Evolutionary conservation across 805 yeast genomes (phyloP).

Genomic region (Yamadazyma insecticola): DNA sequence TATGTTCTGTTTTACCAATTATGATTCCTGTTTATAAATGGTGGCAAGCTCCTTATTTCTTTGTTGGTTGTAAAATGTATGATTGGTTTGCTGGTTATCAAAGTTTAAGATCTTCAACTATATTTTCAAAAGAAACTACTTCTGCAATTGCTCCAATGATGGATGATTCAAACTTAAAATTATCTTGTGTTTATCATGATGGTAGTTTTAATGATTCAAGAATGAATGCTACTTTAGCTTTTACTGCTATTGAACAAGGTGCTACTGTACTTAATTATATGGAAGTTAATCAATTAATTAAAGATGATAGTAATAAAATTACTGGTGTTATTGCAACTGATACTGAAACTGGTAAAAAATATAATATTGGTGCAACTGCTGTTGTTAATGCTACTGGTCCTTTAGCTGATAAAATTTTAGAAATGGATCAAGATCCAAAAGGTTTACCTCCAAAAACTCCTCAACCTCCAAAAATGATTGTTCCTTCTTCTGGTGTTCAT

Average conservation of each 20-base stretch:
- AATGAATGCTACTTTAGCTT: slow-evolving; percentile 80
- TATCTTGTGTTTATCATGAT: slow-evolving; percentile 91
- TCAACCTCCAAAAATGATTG: slow-evolving; percentile 71
- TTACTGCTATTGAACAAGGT: slow-evolving; percentile 81
- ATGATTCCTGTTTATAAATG: slow-evolving; percentile 94
- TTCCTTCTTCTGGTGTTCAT: slow-evolving; percentile 93
- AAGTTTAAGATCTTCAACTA: slow-evolving; percentile 73
- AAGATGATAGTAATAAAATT: slow-evolving; percentile 54
- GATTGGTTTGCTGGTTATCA: slow-evolving; percentile 90
- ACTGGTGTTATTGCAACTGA: slow-evolving; percentile 76
- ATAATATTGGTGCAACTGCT: slow-evolving; percentile 61
- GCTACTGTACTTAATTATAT: slow-evolving; percentile 87
- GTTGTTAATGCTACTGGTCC: slow-evolving; percentile 96
- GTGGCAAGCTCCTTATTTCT: slow-evolving; percentile 95
- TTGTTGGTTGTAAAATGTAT: slow-evolving; percentile 85
- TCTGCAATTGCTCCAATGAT: slow-evolving; percentile 80
- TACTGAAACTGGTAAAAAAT: slow-evolving; percentile 60
- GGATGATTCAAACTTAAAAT: slow-evolving; percentile 73
- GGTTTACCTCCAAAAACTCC: slow-evolving; percentile 57
- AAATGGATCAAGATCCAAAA: slow-evolving; percentile 72
- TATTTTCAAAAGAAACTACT: slow-evolving; percentile 63
- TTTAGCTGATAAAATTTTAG: slow-evolving; percentile 75
- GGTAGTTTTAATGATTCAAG: slow-evolving; percentile 92
- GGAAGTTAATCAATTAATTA: slow-evolving; percentile 71
- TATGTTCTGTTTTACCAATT: slow-evolving; percentile 80